Conservation (phyloP, 208 protist genomes). For the Vickermania spadyakhi region DNA sequence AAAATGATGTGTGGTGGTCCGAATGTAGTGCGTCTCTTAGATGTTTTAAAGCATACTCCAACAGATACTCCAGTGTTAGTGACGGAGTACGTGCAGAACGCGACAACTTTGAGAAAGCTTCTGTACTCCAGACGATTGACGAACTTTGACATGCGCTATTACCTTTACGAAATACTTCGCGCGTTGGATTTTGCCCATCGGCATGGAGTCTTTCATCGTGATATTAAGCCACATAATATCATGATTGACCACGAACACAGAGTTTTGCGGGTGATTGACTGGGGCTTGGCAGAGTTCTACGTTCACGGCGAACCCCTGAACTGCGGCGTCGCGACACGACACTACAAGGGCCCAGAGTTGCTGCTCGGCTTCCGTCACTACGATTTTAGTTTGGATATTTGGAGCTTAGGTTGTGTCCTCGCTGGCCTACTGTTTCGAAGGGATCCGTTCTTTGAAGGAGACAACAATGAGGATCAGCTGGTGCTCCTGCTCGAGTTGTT, state of each 20-base stretch:
- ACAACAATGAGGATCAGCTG: slow-evolving; percentile 98
- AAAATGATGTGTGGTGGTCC: slow-evolving; percentile 97
- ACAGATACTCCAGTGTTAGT: slow-evolving; percentile 96
- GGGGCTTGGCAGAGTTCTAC: slow-evolving; percentile 99
- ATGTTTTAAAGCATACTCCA: slow-evolving; percentile 94
- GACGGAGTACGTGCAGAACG: slow-evolving; percentile 98
- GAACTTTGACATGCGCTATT: slow-evolving; percentile 98
- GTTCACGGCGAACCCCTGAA: slow-evolving; percentile 96
- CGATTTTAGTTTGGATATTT: slow-evolving; percentile 99
- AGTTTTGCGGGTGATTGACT: slow-evolving; percentile 96
- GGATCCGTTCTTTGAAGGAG: slow-evolving; percentile 98
- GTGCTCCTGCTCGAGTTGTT: slow-evolving; percentile 94
- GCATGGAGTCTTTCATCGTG: slow-evolving; percentile 99
- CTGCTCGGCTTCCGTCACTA: slow-evolving; percentile 97
- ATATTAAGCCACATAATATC: slow-evolving; percentile 99
- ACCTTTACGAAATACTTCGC: slow-evolving; percentile 96
- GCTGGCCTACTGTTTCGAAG: slow-evolving; percentile 97
- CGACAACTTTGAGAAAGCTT: slow-evolving; percentile 91
- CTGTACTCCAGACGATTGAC: slow-evolving; percentile 90
- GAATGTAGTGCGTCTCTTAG: slow-evolving; percentile 98
- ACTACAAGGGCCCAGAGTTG: slow-evolving; percentile 99
- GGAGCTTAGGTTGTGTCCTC: slow-evolving; percentile 98
- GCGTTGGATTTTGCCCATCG: slow-evolving; percentile 95
- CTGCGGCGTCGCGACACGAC: slow-evolving; percentile 97
- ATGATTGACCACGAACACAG: slow-evolving; percentile 98